Conservation (phyloP, 768 basidiomycete species). For the Mycena floridula region DNA sequence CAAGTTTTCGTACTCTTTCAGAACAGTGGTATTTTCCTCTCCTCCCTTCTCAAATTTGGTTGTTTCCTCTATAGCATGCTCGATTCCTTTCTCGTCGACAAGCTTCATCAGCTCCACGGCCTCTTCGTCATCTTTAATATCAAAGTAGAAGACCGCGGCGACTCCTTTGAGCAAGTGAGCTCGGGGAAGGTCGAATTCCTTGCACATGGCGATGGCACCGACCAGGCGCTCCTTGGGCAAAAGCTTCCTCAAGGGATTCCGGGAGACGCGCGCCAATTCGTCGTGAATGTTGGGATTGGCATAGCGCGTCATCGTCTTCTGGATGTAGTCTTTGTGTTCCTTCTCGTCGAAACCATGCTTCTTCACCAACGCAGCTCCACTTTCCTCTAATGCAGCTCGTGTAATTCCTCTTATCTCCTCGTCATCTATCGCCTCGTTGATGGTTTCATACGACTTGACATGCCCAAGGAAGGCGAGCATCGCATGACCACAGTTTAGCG, state of each 20-base stretch:
- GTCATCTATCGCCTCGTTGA: constrained; percentile 26
- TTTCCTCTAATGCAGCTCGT: constrained; percentile 26
- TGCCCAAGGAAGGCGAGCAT: constrained; percentile 32
- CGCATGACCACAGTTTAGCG: constrained; percentile 35
- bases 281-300: constrained; percentile 28
- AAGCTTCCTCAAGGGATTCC: constrained; percentile 34
- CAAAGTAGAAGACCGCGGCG: constrained; percentile 6
- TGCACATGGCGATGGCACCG: constrained; percentile 28
- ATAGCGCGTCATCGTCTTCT: constrained; percentile 26
- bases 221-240: constrained; percentile 27
- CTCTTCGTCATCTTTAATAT: constrained; percentile 4
- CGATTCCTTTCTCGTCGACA: constrained; percentile 4
- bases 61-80: constrained; percentile 1
- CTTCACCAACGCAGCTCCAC: constrained; percentile 28
- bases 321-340: constrained; percentile 21
- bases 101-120: constrained; percentile 1
- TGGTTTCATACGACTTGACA: constrained; percentile 21
- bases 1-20: constrained; percentile 4
- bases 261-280: constrained; percentile 28
- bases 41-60: constrained; percentile 2
- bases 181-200: constrained; percentile 21
- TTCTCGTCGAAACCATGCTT: constrained; percentile 15
- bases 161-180: constrained; percentile 25
- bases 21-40: constrained; percentile 1
- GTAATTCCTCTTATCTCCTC: constrained; percentile 20